These are phyloP conservation scores for Aspergillus phoenicis DNA, from an alignment of 2,329 filamentous ascomycete species.

Conservation along the genomic window DNA sequence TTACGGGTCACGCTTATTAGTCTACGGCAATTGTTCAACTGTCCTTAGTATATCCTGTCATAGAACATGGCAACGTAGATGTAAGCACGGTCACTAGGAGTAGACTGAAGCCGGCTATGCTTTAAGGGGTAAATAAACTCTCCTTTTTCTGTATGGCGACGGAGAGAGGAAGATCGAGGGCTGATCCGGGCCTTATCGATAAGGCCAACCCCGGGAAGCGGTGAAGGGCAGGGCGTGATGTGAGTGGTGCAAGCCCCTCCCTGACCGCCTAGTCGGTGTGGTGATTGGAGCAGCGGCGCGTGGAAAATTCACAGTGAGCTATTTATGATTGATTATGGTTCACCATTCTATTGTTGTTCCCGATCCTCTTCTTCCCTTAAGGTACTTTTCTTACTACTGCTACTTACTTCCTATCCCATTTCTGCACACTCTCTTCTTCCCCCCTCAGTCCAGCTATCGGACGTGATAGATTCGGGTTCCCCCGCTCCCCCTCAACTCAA, in stretches of 20 bases:
- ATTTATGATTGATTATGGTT: slow-evolving; percentile 5
- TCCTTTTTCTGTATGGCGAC: neutral
- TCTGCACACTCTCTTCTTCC: neutral
- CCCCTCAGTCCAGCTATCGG: neutral
- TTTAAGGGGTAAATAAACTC: neutral
- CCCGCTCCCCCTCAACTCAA: neutral
- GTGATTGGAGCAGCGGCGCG: slow-evolving; percentile 28
- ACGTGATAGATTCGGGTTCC: neutral
- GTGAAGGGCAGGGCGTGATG: neutral
- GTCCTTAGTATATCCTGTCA: too few relatives aligned
- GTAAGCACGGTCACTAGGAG: neutral
- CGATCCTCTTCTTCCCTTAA: slow-evolving; percentile 12
- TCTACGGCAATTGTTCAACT: too few relatives aligned
- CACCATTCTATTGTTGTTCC: slow-evolving; percentile 9
- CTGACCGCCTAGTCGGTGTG: slow-evolving; percentile 22
- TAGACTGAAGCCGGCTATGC: neutral
- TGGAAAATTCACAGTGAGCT: slow-evolving; percentile 25
- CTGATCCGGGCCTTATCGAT: slow-evolving; percentile 5
- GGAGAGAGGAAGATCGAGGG: neutral
- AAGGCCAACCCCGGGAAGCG: slow-evolving; percentile 4
- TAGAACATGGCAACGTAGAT: too few relatives aligned
- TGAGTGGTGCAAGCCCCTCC: neutral
- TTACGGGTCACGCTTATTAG: too few relatives aligned
- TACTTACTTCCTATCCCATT: neutral
- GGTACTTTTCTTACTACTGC: neutral